Evolutionary conservation across 345 rosid genomes (phyloP).

Genomic region (Aurinia saxatilis): DNA sequence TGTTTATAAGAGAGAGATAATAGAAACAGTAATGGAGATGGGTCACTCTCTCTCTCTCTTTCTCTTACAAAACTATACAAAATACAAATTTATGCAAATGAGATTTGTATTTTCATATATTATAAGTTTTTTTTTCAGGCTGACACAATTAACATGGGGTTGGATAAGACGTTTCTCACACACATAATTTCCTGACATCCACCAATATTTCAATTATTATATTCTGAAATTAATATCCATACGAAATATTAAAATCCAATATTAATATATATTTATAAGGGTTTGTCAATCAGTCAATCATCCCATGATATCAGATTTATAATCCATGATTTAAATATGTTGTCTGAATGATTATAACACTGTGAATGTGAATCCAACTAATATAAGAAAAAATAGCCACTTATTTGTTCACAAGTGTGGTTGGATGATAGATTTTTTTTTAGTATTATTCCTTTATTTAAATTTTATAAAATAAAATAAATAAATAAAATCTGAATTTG

Average conservation of each 20-base stretch:
- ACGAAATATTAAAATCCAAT: too few species aligned
- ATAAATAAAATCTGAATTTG: not conserved
- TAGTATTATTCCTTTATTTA: too few species aligned
- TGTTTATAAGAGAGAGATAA: not conserved
- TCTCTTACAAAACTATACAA: not conserved
- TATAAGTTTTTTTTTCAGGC: constrained; percentile 3
- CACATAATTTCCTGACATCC: constrained; percentile 20
- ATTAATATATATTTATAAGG: not conserved
- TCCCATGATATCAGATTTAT: not conserved
- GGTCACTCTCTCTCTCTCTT: constrained; percentile 14
- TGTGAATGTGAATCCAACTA: too few species aligned
- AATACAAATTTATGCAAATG: not conserved
- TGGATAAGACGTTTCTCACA: constrained; percentile 21
- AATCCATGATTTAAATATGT: not conserved
- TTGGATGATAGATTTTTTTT: too few species aligned
- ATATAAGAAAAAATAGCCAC: not conserved
- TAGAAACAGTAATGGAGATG: constrained; percentile 15
- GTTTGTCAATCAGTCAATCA: constrained; percentile 16
- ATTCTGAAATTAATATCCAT: not conserved
- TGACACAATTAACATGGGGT: constrained; percentile 24
- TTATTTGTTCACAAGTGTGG: too few species aligned
- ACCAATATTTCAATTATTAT: not conserved
- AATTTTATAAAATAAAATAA: not conserved
- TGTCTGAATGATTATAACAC: too few species aligned
- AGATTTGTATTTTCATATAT: not conserved